Percentiles rank a stretch among this genome's conserved stretches.
Conservation (phyloP, 768 basidiomycete genomes). For the Piloderma croceum region DNA sequence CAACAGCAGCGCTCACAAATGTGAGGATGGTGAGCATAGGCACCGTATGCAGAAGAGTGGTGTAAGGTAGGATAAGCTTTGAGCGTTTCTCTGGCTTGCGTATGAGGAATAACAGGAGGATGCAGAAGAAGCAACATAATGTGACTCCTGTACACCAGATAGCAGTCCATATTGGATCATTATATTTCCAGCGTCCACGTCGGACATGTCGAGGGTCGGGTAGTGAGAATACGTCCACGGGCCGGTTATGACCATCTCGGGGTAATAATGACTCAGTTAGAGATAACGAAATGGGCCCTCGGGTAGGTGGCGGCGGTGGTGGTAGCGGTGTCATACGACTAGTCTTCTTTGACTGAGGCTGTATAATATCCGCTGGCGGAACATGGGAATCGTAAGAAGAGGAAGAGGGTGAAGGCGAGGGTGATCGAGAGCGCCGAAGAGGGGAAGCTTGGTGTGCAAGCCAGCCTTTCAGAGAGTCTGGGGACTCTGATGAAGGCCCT, state of each 20-base stretch:
- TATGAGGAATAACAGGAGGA: conserved; percentile 61
- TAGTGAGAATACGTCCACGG: conserved; percentile 66
- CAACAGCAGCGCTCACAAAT: conserved; percentile 60
- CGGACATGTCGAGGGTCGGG: conserved; percentile 72
- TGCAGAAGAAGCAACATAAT: conserved; percentile 54
- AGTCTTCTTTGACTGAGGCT: too few species aligned
- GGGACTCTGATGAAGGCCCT: conserved; percentile 27
- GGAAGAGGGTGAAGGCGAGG: conserved; percentile 38
- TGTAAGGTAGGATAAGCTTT: conserved; percentile 43
- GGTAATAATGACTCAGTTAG: conserved; percentile 79
- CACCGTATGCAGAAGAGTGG: conserved; percentile 69
- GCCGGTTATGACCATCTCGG: conserved; percentile 58
- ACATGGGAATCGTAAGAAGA: conserved; percentile 40
- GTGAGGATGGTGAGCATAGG: conserved; percentile 72
- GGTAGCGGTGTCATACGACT: too few species aligned
- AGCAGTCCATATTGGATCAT: conserved; percentile 69
- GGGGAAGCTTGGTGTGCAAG: conserved; percentile 72
- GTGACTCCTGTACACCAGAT: conserved; percentile 57
- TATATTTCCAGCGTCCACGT: conserved; percentile 60
- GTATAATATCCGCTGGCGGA: conserved; percentile 30
- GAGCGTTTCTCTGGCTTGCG: conserved; percentile 30
- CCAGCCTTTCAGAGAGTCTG: conserved; percentile 49
- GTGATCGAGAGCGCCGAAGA: too few species aligned
- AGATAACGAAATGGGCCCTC: conserved; percentile 50
- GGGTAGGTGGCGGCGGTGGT: conserved; percentile 41